Evolutionary conservation across 495 filamentous ascomycete species (phyloP).

Genomic region (Penicillium dipodomyicola): DNA sequence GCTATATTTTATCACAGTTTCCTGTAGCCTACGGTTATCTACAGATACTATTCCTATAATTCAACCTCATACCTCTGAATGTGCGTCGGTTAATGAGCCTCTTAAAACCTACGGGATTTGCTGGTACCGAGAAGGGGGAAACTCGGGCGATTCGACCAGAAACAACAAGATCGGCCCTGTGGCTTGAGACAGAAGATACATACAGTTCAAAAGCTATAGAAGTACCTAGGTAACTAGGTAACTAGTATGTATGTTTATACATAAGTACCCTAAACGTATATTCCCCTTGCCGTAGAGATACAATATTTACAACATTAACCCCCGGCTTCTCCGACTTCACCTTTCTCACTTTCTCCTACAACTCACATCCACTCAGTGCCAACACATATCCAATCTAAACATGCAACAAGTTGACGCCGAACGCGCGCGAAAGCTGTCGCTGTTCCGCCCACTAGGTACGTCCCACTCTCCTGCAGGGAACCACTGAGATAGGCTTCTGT

Average conservation of each 20-base stretch:
- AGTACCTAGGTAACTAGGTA: not conserved
- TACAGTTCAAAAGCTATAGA: not conserved
- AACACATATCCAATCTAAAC: constrained; percentile 7
- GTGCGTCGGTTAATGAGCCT: constrained; percentile 6
- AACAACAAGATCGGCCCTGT: not conserved
- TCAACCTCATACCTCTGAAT: not conserved
- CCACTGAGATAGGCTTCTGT: constrained; percentile 37
- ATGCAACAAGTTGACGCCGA: constrained; percentile 47
- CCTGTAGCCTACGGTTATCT: not conserved
- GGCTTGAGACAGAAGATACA: not conserved
- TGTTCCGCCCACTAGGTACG: constrained; percentile 50
- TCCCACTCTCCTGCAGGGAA: constrained; percentile 28
- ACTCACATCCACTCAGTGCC: not conserved
- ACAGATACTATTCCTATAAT: not conserved
- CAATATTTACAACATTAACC: constrained; percentile 1
- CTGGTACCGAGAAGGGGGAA: constrained; percentile 12
- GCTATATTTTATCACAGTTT: not conserved
- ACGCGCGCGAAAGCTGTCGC: constrained; percentile 46
- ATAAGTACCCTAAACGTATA: not conserved
- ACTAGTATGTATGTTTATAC: not conserved
- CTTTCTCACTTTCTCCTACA: not conserved
- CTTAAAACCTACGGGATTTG: constrained; percentile 1
- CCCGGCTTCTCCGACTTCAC: constrained; percentile 7
- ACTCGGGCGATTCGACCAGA: constrained; percentile 4
- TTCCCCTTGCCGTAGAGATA: constrained; percentile 5